A percentile compares a stretch with the other conserved stretches of the same genome.
These are phyloP conservation scores for Hyaloscypha bicolor DNA, from an alignment of 495 filamentous ascomycete genomes.

Conservation along the genomic window DNA sequence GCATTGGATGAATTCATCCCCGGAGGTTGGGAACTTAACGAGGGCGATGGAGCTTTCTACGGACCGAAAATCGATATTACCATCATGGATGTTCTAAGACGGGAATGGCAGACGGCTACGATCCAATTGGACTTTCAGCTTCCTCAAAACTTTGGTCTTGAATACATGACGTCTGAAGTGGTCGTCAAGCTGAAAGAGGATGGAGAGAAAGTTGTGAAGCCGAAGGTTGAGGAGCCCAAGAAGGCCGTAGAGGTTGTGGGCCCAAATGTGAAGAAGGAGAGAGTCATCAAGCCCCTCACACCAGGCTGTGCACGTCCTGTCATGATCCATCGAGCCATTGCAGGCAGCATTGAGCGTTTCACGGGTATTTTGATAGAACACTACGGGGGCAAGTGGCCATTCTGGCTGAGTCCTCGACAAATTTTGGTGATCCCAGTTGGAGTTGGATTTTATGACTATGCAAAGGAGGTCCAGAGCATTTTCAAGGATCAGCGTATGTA, in stretches of 20 bases:
- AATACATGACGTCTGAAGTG: constrained; percentile 75
- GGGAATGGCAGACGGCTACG: constrained; percentile 90
- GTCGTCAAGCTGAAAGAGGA: constrained; percentile 43
- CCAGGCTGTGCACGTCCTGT: constrained; percentile 87
- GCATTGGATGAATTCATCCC: constrained; percentile 76
- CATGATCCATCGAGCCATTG: constrained; percentile 95
- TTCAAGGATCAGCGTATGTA: constrained; percentile 65
- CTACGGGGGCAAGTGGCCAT: constrained; percentile 97
- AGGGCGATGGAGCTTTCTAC: constrained; percentile 96
- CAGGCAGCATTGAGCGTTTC: constrained; percentile 92
- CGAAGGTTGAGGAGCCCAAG: constrained; percentile 33
- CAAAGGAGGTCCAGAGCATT: constrained; percentile 66
- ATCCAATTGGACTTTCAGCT: constrained; percentile 98
- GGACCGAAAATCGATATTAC: constrained; percentile 93
- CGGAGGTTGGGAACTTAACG: constrained; percentile 83
- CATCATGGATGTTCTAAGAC: constrained; percentile 75
- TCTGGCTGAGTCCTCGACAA: constrained; percentile 95
- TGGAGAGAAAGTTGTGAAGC: constrained; percentile 36
- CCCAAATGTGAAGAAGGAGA: constrained; percentile 26
- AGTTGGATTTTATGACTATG: constrained; percentile 81
- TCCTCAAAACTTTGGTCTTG: constrained; percentile 78
- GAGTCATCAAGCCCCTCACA: constrained; percentile 52
- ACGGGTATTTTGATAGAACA: constrained; percentile 92
- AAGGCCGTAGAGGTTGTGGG: constrained; percentile 30
- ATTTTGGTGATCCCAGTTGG: constrained; percentile 91